Percentiles rank a stretch among this genome's conserved stretches.
These are phyloP conservation scores for Hirsutella rhossiliensis DNA, from an alignment of 2,329 filamentous ascomycete genomes.

Conservation along the genomic window DNA sequence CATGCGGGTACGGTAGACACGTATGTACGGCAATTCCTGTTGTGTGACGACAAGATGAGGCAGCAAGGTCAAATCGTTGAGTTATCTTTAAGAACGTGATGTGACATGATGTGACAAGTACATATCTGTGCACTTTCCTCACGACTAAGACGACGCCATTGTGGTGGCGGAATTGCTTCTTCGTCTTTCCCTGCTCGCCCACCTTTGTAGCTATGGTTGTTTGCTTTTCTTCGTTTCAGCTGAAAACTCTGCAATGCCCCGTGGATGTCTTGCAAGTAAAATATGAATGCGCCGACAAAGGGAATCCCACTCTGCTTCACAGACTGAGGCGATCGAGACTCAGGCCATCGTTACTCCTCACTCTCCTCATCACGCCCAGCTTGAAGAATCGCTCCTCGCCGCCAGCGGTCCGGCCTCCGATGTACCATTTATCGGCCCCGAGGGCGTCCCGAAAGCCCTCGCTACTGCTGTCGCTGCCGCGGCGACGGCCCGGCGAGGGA, in stretches of 20 bases:
- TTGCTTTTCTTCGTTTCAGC: neutral
- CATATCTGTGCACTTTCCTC: no score
- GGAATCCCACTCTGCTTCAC: slow-evolving; percentile 19
- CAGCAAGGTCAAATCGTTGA: no score
- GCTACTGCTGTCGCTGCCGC: slow-evolving; percentile 63
- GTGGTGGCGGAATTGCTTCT: no score
- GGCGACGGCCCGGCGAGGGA: slow-evolving; percentile 28
- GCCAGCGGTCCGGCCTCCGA: slow-evolving; percentile 60
- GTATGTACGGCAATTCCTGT: neutral
- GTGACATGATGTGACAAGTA: no score
- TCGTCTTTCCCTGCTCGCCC: no score
- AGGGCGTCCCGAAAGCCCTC: slow-evolving; percentile 65
- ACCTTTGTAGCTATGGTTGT: no score
- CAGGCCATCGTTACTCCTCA: slow-evolving; percentile 61
- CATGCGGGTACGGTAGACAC: neutral
- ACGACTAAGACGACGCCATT: no score
- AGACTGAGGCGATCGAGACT: slow-evolving; percentile 66
- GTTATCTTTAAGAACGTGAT: no score
- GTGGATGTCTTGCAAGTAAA: neutral
- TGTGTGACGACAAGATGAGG: no score
- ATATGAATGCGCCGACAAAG: neutral
- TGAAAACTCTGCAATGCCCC: neutral
- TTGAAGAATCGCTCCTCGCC: slow-evolving; percentile 79
- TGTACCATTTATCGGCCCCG: slow-evolving; percentile 70
- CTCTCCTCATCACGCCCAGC: slow-evolving; percentile 60